Evolutionary conservation across 768 basidiomycete species (phyloP).

Genomic region (Lepiota venenata): DNA sequence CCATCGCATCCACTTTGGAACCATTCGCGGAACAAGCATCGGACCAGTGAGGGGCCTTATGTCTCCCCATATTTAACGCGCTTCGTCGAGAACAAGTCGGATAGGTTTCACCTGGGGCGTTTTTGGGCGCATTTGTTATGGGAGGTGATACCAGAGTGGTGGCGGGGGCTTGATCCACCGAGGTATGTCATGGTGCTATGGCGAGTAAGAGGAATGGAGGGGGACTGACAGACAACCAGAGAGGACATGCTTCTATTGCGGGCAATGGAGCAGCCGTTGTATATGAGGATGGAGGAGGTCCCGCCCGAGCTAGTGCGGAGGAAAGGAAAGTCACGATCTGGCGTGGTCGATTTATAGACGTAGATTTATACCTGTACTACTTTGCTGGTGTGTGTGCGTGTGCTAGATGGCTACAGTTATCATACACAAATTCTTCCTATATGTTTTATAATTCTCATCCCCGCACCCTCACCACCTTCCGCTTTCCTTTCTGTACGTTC

Average conservation of each 20-base stretch:
- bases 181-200: background rate
- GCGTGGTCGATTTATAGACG: no score
- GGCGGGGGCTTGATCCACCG: background rate
- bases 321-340: background rate
- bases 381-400: background rate
- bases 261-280: constrained; percentile 5
- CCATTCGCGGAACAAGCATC: background rate
- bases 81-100: background rate
- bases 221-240: background rate
- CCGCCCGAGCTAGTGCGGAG: background rate
- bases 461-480: constrained; percentile 76
- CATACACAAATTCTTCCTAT: background rate
- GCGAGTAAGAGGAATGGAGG: no score
- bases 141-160: background rate
- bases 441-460: constrained; percentile 33
- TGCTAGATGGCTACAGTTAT: background rate
- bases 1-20: background rate
- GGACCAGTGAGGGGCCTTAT: background rate
- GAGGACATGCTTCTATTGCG: constrained; percentile 9
- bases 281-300: background rate
- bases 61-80: constrained; percentile 4
- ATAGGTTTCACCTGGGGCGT: background rate
- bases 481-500: constrained; percentile 64
- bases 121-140: constrained; percentile 3
- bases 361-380: no score